phyloP scores from a whole-genome alignment of 352 stramenopile species.

The Phytophthora lateralis region DNA sequence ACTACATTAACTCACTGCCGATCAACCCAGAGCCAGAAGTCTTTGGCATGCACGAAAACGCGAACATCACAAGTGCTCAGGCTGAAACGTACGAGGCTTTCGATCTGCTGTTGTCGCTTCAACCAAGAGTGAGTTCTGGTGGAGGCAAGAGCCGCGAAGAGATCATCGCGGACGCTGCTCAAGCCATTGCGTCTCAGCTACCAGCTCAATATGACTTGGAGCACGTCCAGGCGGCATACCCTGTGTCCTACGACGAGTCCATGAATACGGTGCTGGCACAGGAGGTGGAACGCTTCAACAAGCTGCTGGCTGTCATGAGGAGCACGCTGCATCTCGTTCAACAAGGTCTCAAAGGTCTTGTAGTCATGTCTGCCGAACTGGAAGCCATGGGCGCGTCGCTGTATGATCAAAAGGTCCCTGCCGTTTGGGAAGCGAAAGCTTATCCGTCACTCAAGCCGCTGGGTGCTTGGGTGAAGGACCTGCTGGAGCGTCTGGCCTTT shows the following conservation, averaged over 20 bases:
- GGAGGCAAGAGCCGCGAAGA: constrained; percentile 86
- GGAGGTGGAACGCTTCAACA: constrained; percentile 92
- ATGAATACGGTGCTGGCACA: constrained; percentile 94
- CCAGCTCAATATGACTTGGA: constrained; percentile 86
- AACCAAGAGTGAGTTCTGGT: constrained; percentile 80
- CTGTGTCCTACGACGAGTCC: constrained; percentile 89
- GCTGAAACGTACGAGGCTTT: constrained; percentile 91
- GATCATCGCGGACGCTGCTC: constrained; percentile 86
- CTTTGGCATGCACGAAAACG: constrained; percentile 96
- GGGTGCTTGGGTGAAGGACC: constrained; percentile 87
- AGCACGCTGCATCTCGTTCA: constrained; percentile 85
- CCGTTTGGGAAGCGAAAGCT: constrained; percentile 87
- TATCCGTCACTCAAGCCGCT: constrained; percentile 93
- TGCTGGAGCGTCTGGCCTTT: constrained; percentile 79
- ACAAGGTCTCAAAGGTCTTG: constrained; percentile 87
- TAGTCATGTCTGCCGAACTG: constrained; percentile 89
- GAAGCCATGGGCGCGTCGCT: constrained; percentile 87
- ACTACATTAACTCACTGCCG: constrained; percentile 93
- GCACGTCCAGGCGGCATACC: constrained; percentile 83
- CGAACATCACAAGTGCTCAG: constrained; percentile 93
- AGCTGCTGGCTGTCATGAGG: constrained; percentile 82
- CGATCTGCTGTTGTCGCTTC: constrained; percentile 87
- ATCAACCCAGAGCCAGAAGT: constrained; percentile 92
- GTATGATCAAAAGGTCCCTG: constrained; percentile 89
- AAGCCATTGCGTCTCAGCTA: constrained; percentile 81